phyloP scores from a whole-genome alignment of 306 rosid species.

The Medicago truncatula region MtrunA17r5.0-ANR NC_053049.1:47917001-47917500 shows the following conservation, averaged over 20 bases:
- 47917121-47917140: constrained; percentile 18
- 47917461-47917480: constrained; percentile 15
- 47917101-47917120: constrained; percentile 5
- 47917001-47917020: constrained; percentile 10
- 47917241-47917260: constrained; percentile 20
- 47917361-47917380: constrained; percentile 16
- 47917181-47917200: constrained; percentile 24
- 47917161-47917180: constrained; percentile 14
- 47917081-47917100: neutral
- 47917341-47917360: constrained; percentile 26
- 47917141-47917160: neutral
- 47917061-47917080: constrained; percentile 6
- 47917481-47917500: constrained; percentile 9
- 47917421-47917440: constrained; percentile 99
- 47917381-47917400: constrained; percentile 73
- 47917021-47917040: neutral
- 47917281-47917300: constrained; percentile 17
- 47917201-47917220: constrained; percentile 32
- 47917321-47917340: constrained; percentile 10
- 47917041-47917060: constrained; percentile 4
- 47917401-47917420: constrained; percentile 89
- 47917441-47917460: constrained; percentile 49
- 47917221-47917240: constrained; percentile 12
- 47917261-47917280: neutral
- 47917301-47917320: constrained; percentile 30